These are phyloP conservation scores for Leccinellum rugosiceps DNA, from an alignment of 768 basidiomycete species.

Conservation along the genomic window DNA sequence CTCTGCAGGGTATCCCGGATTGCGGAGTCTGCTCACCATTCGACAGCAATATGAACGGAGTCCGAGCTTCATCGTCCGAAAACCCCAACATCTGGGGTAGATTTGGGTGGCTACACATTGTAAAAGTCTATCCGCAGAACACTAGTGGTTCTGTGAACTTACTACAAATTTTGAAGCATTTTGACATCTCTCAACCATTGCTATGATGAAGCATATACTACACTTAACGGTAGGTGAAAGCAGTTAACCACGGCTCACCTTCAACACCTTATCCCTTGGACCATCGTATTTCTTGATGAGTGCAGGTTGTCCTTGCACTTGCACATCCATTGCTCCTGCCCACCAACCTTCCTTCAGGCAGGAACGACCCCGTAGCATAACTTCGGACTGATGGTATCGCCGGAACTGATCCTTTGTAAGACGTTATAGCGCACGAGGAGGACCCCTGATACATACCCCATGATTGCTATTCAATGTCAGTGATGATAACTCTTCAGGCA, in stretches of 20 bases:
- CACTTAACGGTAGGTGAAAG: not conserved
- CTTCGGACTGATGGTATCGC: conserved; percentile 49
- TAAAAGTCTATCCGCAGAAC: not conserved
- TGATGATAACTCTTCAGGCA: conserved; percentile 21
- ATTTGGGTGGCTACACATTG: conserved; percentile 42
- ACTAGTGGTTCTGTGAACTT: conserved; percentile 11
- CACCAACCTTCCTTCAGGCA: conserved; percentile 46
- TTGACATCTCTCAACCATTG: conserved; percentile 51
- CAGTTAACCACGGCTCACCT: conserved; percentile 21
- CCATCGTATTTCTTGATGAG: conserved; percentile 47
- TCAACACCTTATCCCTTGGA: conserved; percentile 28
- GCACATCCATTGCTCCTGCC: conserved; percentile 40
- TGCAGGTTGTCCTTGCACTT: conserved; percentile 38
- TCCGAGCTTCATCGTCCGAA: conserved; percentile 41
- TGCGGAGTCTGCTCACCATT: conserved; percentile 32
- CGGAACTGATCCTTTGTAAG: conserved; percentile 37
- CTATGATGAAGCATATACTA: conserved; percentile 23
- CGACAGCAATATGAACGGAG: conserved; percentile 51
- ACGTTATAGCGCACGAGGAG: not conserved
- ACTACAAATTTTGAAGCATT: conserved; percentile 49
- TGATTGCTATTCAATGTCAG: conserved; percentile 27
- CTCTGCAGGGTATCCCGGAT: not conserved
- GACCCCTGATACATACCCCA: conserved; percentile 26
- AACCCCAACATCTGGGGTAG: conserved; percentile 53
- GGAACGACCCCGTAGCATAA: conserved; percentile 36